Conservation (phyloP, 2,329 filamentous ascomycete genomes). For the Tolypocladium tundrense region DNA sequence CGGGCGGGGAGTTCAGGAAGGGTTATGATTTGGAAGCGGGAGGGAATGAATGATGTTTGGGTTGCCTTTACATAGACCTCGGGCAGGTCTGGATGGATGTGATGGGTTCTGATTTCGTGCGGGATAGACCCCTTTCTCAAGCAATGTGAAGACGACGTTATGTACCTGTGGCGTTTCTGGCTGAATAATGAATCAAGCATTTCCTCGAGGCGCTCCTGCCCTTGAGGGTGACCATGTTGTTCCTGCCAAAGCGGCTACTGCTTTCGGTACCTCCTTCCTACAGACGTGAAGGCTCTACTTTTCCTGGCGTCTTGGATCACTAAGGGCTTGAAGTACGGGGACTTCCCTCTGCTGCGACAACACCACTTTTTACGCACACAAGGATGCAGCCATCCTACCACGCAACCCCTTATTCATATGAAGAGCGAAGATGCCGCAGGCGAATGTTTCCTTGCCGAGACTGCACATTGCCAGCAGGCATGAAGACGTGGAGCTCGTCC, state of each 20-base stretch:
- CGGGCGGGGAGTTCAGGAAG: slow-evolving; percentile 15
- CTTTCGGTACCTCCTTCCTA: neutral
- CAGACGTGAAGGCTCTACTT: neutral
- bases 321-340: neutral
- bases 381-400: neutral
- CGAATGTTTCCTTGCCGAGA: slow-evolving; percentile 13
- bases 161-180: neutral
- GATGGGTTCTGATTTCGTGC: neutral
- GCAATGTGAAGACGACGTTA: neutral
- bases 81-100: slow-evolving; percentile 1
- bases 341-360: neutral
- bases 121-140: neutral
- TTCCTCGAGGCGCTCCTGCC: neutral
- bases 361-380: neutral
- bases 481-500: slow-evolving; percentile 12
- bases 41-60: slow-evolving; percentile 2
- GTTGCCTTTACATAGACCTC: slow-evolving; percentile 1
- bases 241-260: neutral
- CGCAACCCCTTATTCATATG: neutral
- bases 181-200: neutral
- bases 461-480: slow-evolving; percentile 11
- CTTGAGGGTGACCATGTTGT: neutral
- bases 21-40: slow-evolving; percentile 1
- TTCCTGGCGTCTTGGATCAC: neutral
- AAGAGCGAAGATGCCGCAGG: slow-evolving; percentile 2